Conservation (phyloP, 805 yeast genomes). For the Cyberlindnera japonica region DNA sequence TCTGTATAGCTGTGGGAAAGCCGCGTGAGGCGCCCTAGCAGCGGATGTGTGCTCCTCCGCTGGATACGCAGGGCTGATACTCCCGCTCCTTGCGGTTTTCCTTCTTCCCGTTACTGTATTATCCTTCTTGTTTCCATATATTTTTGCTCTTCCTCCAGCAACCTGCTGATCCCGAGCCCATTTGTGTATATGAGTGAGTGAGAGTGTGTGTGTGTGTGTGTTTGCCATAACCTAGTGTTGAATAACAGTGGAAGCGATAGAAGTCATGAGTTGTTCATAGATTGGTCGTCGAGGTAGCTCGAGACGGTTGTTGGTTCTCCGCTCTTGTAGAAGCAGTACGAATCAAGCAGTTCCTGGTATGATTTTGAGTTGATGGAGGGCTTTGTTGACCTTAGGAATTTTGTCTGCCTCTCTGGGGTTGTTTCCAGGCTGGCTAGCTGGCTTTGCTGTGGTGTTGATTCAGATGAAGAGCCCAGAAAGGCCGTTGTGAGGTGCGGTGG, state of each 20-base stretch:
- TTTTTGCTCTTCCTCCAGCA: too few relatives aligned
- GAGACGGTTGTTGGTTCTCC: slow-evolving; percentile 12
- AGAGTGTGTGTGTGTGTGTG: slow-evolving; percentile 1
- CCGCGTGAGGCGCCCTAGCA: too few relatives aligned
- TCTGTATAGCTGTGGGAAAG: too few relatives aligned
- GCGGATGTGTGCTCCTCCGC: too few relatives aligned
- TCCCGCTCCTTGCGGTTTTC: too few relatives aligned
- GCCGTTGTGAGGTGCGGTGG: slow-evolving; percentile 12
- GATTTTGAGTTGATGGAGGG: slow-evolving; percentile 46
- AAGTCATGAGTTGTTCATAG: slow-evolving; percentile 2
- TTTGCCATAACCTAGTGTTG: background rate
- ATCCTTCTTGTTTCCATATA: too few relatives aligned
- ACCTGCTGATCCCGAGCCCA: too few relatives aligned
- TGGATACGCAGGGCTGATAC: too few relatives aligned
- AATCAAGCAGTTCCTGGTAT: slow-evolving; percentile 53
- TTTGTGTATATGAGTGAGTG: too few relatives aligned
- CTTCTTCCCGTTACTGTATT: too few relatives aligned
- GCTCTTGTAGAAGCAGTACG: slow-evolving; percentile 56
- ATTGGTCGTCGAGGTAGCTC: slow-evolving; percentile 7
- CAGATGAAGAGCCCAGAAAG: too few relatives aligned
- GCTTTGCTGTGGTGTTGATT: slow-evolving; percentile 3
- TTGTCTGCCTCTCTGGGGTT: slow-evolving; percentile 6
- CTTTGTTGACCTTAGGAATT: slow-evolving; percentile 14
- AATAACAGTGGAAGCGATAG: too few relatives aligned
- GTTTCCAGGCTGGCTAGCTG: slow-evolving; percentile 1